Base-by-base conservation (phyloP, 148 eudicot genomes). In the Tetragonia tetragonoides region DNA sequence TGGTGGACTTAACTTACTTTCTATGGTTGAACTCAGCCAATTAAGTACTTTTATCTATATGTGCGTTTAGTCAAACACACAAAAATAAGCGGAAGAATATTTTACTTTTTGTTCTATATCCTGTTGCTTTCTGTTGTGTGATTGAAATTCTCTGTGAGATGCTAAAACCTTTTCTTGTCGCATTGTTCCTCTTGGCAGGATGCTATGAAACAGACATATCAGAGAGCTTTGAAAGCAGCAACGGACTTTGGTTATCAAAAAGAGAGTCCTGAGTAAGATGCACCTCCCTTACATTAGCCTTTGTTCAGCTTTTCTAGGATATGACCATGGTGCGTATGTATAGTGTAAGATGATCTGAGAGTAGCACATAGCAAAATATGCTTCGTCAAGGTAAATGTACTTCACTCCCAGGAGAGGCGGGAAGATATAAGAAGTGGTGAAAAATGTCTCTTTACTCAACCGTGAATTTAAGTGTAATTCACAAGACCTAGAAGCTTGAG, bases 201-300 rank as follows among this genome's bases (percentile, higher is more conserved):
- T 73, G 95, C 97, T 21, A 90, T 96, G 95, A 96, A 93, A 84
- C 97, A 96, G 84, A 93, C 98, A 3, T 91, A 96, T 72, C 90
- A 91, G 76, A 91, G 93, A 85, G 82, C 86, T 47, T 81, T 93
- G 37, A 96, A 91, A 87, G 93, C 97, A 80, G 98, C 99, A 65
- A 77, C 83, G n/a, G 99, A 96, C 84, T 93, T 91, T 56, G 97
- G 99, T 69, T 93, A 91, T 81, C 93, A 81, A 54, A 95, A 93
- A 83, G 99, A 96, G 83, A 91, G 90, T 81, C 95, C 98, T 1
- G 99, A 96, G 99, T 95, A 91, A 91, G 98, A 79, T 44, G 49
- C 66, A 62, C 40, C 69, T 34, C 70, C 11, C 40, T 42, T 42
- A 10, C 47, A 23, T 62, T 20, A 18, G 10, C 34, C 11, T 72